phyloP scores from a whole-genome alignment of 148 eudicot species.

The Rheum nobile region DNA sequence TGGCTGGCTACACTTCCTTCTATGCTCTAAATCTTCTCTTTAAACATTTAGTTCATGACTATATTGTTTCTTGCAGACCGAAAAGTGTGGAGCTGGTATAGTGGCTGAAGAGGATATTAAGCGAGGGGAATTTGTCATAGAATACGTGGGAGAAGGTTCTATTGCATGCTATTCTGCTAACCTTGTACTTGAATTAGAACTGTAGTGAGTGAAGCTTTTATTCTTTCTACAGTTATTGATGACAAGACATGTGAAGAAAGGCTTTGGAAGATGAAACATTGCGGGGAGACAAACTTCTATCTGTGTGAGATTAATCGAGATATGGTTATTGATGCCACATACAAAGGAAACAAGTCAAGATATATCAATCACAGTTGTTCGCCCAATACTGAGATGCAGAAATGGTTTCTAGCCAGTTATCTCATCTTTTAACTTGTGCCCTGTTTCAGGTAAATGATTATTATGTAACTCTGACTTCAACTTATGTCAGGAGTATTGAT shows the following conservation, averaged over 20 bases:
- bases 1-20: not conserved
- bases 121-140: conserved; percentile 84
- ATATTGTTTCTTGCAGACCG: conserved; percentile 57
- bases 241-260: conserved; percentile 97
- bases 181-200: not conserved
- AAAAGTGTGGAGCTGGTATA: conserved; percentile 94
- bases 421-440: not conserved
- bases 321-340: conserved; percentile 98
- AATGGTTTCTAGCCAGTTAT: conserved; percentile 49
- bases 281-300: conserved; percentile 91
- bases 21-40: not conserved
- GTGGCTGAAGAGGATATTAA: conserved; percentile 94
- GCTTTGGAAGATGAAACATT: conserved; percentile 93
- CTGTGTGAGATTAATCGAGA: conserved; percentile 96
- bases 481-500: conserved; percentile 62
- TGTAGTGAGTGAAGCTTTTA: conserved; percentile 10
- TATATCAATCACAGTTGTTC: conserved; percentile 98
- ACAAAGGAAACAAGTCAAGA: conserved; percentile 94
- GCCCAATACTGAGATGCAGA: conserved; percentile 99
- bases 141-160: conserved; percentile 98
- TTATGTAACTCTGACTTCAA: conserved; percentile 6
- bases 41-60: conserved; percentile 1
- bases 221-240: conserved; percentile 70
- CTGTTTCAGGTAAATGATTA: conserved; percentile 10
- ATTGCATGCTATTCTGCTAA: conserved; percentile 2